Conservation (phyloP, 2,329 filamentous ascomycete genomes). For the Ophiognomonia clavigignenti-juglandacearum region DNA sequence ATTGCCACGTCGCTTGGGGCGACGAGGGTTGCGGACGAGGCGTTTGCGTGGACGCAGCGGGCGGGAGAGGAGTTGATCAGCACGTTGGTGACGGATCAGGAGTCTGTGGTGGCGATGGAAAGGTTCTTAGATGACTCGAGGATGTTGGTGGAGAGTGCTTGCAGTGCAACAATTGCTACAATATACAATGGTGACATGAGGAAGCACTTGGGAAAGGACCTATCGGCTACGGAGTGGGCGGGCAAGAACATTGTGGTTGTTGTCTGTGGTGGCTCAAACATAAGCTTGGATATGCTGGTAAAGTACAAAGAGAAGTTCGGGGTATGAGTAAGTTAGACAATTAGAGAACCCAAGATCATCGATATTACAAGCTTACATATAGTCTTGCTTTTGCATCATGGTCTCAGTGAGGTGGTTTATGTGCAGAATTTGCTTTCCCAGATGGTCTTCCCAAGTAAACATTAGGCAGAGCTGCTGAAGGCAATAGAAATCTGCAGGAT, state of each 20-base stretch:
- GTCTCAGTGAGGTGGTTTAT: too few species aligned
- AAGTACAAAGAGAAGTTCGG: constrained; percentile 49
- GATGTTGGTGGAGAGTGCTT: constrained; percentile 77
- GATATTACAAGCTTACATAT: too few species aligned
- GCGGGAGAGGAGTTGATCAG: constrained; percentile 41
- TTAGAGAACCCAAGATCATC: too few species aligned
- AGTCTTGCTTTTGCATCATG: too few species aligned
- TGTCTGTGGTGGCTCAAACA: constrained; percentile 74
- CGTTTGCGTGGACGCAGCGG: constrained; percentile 54
- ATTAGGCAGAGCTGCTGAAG: too few species aligned
- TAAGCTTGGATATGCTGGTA: constrained; percentile 56
- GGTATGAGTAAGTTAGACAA: constrained; percentile 15
- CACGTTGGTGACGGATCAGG: constrained; percentile 65
- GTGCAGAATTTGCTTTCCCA: too few species aligned
- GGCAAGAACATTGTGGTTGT: constrained; percentile 74
- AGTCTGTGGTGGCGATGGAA: constrained; percentile 74
- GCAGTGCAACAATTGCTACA: constrained; percentile 72
- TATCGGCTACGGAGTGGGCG: constrained; percentile 53
- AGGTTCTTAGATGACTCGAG: constrained; percentile 77
- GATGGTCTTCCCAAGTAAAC: too few species aligned
- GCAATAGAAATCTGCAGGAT: too few species aligned
- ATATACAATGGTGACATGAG: constrained; percentile 62
- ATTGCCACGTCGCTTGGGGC: constrained; percentile 68
- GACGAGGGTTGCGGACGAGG: constrained; percentile 53
- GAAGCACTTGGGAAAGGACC: constrained; percentile 48